A percentile compares a stretch with the other conserved stretches of the same genome.
These are phyloP conservation scores for Candida argentea DNA, from an alignment of 805 yeast genomes.

Conservation along the genomic window DNA sequence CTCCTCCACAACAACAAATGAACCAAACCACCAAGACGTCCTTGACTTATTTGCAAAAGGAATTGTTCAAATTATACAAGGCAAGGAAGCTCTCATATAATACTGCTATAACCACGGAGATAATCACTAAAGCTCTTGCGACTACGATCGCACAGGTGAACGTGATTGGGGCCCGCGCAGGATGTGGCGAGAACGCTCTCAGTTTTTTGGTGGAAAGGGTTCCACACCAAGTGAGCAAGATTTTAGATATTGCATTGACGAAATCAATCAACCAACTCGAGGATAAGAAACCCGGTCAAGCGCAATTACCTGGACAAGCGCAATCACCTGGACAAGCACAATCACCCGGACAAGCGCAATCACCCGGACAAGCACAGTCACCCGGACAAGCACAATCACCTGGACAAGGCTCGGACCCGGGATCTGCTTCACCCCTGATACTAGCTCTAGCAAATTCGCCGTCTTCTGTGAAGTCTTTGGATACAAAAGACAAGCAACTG, in stretches of 20 bases:
- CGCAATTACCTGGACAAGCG: too few relatives aligned
- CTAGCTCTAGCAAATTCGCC: too few relatives aligned
- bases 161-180: slow-evolving; percentile 78
- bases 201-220: slow-evolving; percentile 71
- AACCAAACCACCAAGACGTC: slow-evolving; percentile 62
- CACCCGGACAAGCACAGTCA: too few relatives aligned
- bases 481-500: too few relatives aligned
- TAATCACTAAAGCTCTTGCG: slow-evolving; percentile 84
- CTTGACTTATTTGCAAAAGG: slow-evolving; percentile 76
- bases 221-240: slow-evolving; percentile 71
- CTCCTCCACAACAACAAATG: slow-evolving; percentile 24
- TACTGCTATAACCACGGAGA: slow-evolving; percentile 73
- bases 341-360: too few relatives aligned
- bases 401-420: too few relatives aligned
- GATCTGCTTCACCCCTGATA: too few relatives aligned
- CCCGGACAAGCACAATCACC: too few relatives aligned
- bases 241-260: slow-evolving; percentile 70
- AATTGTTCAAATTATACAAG: slow-evolving; percentile 69
- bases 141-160: slow-evolving; percentile 87
- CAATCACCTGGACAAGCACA: too few relatives aligned
- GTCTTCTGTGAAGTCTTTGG: too few relatives aligned
- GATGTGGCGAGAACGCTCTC: slow-evolving; percentile 69
- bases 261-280: slow-evolving; percentile 62
- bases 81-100: slow-evolving; percentile 61
- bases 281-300: too few relatives aligned